Conservation (phyloP, 352 stramenopile genomes). For the Phytophthora fragariae region DNA sequence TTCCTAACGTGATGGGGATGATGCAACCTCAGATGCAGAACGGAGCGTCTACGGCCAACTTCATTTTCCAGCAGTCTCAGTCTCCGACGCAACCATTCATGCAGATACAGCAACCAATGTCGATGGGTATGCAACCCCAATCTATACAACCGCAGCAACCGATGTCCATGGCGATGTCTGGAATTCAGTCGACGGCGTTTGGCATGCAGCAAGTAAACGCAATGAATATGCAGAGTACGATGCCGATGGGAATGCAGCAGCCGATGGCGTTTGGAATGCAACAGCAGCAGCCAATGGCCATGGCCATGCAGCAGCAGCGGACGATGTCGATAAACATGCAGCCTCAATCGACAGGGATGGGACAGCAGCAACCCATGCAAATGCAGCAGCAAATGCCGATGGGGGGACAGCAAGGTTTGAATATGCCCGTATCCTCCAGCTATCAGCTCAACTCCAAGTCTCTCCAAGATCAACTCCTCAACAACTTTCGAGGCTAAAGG, state of each 20-base stretch:
- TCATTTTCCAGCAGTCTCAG: constrained; percentile 10
- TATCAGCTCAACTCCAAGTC: constrained; percentile 34
- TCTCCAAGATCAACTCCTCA: constrained; percentile 38
- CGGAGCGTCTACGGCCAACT: not conserved
- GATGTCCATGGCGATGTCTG: constrained; percentile 11
- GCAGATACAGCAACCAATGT: constrained; percentile 14
- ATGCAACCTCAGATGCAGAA: constrained; percentile 25
- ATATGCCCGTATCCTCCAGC: constrained; percentile 16
- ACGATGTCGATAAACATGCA: constrained; percentile 30
- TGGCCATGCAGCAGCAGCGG: constrained; percentile 20
- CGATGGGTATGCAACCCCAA: not conserved
- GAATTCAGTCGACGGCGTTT: constrained; percentile 9
- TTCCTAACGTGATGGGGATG: constrained; percentile 24
- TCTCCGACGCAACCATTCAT: not conserved
- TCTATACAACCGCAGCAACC: constrained; percentile 14
- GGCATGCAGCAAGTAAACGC: not conserved
- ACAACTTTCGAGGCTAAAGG: constrained; percentile 23
- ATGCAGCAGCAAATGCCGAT: constrained; percentile 13
- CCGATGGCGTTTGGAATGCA: constrained; percentile 20
- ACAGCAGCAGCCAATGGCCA: constrained; percentile 11
- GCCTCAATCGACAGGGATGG: constrained; percentile 3
- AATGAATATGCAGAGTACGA: constrained; percentile 3
- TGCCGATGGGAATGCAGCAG: constrained; percentile 19
- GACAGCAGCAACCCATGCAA: constrained; percentile 8
- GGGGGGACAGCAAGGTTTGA: constrained; percentile 16